Conservation (phyloP, 2,329 filamentous ascomycete species). For the Chlorencoelia australis region DNA sequence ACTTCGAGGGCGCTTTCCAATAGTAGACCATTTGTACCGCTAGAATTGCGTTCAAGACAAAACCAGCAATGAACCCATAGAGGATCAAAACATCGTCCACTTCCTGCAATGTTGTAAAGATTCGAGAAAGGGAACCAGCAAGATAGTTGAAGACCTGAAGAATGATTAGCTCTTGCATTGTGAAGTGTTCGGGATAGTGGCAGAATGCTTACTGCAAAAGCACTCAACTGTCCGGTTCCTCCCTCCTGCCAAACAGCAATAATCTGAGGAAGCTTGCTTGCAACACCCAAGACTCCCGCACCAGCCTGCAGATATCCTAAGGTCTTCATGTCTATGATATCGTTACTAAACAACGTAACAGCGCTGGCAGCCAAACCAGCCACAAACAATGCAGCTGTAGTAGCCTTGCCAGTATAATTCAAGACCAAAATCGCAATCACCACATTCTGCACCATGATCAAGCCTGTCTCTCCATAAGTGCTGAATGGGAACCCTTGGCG, state of each 20-base stretch:
- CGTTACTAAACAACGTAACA: slow-evolving; percentile 59
- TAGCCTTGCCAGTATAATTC: slow-evolving; percentile 62
- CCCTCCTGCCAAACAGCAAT: slow-evolving; percentile 74
- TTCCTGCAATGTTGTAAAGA: slow-evolving; percentile 96
- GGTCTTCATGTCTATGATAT: slow-evolving; percentile 45
- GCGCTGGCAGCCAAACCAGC: slow-evolving; percentile 61
- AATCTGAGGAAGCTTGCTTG: slow-evolving; percentile 93
- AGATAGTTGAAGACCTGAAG: slow-evolving; percentile 94
- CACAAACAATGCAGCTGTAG: slow-evolving; percentile 66
- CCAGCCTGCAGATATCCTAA: slow-evolving; percentile 65
- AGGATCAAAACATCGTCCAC: slow-evolving; percentile 94
- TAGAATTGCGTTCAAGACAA: slow-evolving; percentile 77
- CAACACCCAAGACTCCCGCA: slow-evolving; percentile 72
- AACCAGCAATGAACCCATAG: slow-evolving; percentile 87
- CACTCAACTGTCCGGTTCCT: slow-evolving; percentile 88
- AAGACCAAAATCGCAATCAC: slow-evolving; percentile 80
- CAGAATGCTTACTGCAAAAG: slow-evolving; percentile 68
- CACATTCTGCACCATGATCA: slow-evolving; percentile 89
- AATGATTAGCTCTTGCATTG: background rate
- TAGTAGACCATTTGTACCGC: slow-evolving; percentile 91
- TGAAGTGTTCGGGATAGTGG: background rate
- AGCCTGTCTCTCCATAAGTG: slow-evolving; percentile 89
- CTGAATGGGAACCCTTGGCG: slow-evolving; percentile 90
- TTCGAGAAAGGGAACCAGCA: slow-evolving; percentile 79
- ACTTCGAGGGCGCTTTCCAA: slow-evolving; percentile 62